Evolutionary conservation across 2,329 filamentous ascomycete genomes (phyloP).

Genomic region (Ceratocystis eucalypticola): DNA sequence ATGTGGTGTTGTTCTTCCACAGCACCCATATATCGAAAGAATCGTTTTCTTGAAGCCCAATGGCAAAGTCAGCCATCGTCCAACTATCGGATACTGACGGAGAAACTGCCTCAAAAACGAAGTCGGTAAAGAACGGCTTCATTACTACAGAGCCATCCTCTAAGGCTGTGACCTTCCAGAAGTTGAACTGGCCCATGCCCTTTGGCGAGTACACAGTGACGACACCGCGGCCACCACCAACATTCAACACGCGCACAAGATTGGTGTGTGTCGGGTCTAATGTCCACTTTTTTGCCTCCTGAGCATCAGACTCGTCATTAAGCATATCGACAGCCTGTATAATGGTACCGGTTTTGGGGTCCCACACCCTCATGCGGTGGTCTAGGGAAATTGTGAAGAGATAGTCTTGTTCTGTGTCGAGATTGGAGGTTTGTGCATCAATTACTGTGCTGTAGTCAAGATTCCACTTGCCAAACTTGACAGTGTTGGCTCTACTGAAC

Average conservation of each 20-base stretch:
- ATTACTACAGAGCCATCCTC: conserved; percentile 51
- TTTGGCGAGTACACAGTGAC: conserved; percentile 80
- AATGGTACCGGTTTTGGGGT: conserved; percentile 65
- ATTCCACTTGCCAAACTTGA: conserved; percentile 49
- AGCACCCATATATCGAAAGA: conserved; percentile 57
- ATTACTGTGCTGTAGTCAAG: conserved; percentile 56
- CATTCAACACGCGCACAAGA: conserved; percentile 58
- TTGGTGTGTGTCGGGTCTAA: conserved; percentile 69
- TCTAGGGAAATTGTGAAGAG: conserved; percentile 72
- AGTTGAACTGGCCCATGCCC: conserved; percentile 81
- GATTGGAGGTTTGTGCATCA: conserved; percentile 42
- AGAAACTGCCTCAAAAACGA: conserved; percentile 43
- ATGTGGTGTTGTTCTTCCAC: conserved; percentile 75
- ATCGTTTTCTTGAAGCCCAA: conserved; percentile 42
- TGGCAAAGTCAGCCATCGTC: conserved; percentile 64
- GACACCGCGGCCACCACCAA: conserved; percentile 37
- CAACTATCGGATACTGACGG: conserved; percentile 62
- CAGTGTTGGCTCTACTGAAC: conserved; percentile 48
- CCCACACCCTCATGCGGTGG: conserved; percentile 82
- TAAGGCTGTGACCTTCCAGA: conserved; percentile 63
- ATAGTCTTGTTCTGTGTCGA: conserved; percentile 36
- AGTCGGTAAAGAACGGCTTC: conserved; percentile 55
- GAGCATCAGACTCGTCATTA: conserved; percentile 48
- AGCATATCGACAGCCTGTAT: conserved; percentile 67
- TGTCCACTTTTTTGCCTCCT: conserved; percentile 58